Conservation (phyloP, 345 rosid genomes). For the Lagerstroemia speciosa region DNA sequence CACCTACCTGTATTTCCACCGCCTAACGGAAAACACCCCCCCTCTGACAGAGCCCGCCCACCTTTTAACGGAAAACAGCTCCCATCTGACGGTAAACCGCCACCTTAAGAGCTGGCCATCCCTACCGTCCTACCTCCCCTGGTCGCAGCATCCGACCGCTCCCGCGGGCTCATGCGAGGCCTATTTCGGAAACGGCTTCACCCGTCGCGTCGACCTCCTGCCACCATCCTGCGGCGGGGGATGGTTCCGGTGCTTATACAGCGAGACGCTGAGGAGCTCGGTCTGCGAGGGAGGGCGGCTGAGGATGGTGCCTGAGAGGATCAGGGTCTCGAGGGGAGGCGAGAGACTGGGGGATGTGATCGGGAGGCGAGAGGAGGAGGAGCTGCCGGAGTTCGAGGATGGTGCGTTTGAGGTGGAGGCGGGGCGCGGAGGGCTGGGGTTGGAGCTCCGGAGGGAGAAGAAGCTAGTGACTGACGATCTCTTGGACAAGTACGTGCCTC, state of each 20-base stretch:
- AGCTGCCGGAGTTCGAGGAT: conserved; percentile 54
- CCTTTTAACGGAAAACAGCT: conserved; percentile 6
- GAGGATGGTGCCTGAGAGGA: conserved; percentile 65
- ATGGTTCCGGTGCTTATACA: conserved; percentile 72
- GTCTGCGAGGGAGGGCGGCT: conserved; percentile 76
- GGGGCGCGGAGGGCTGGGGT: neutral
- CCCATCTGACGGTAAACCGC: neutral
- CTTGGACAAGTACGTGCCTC: conserved; percentile 39
- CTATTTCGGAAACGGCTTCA: conserved; percentile 79
- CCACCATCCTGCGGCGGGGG: conserved; percentile 27
- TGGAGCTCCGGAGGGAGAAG: conserved; percentile 6
- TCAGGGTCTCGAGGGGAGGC: conserved; percentile 70
- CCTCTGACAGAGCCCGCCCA: neutral
- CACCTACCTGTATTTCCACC: conserved; percentile 56
- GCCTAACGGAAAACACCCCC: conserved; percentile 17
- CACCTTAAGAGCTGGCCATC: conserved; percentile 62
- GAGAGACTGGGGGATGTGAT: conserved; percentile 65
- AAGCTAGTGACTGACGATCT: conserved; percentile 36
- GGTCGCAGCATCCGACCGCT: conserved; percentile 35
- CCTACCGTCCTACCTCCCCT: conserved; percentile 82
- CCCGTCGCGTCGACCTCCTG: conserved; percentile 42
- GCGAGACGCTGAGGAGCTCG: conserved; percentile 67
- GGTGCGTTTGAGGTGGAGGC: conserved; percentile 64
- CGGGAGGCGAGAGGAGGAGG: conserved; percentile 67
- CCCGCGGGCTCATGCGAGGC: conserved; percentile 58